Base-by-base conservation (phyloP, 1,284 basidiomycete genomes). In the Anthracocystis panici-leucophaei region DNA sequence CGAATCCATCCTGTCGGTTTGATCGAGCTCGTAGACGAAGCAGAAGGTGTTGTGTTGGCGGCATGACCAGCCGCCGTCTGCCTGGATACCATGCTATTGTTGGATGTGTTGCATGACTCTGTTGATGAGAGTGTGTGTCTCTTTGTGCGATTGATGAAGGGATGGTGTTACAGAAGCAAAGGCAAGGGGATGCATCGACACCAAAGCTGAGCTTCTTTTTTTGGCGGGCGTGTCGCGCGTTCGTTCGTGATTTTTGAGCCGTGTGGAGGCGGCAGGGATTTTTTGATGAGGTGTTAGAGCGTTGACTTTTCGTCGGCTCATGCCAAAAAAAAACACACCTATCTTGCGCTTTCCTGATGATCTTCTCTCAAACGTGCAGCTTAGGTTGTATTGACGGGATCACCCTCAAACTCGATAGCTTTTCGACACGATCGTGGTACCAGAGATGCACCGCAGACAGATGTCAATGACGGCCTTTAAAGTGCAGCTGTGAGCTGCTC, bases 1-100 rank as follows among this genome's bases (percentile, higher is more conserved):
- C 74, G 38, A 55, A 76, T 76, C 68, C 74, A 76, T 29, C 74
- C 74, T 8, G 68, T 76, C 1, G 68, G 64, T 40, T 63, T 66
- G 48, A 61, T 58, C 20, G 67, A 71, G 55, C 58, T 66, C 11
- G 55, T 57, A 25, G 54, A 46, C n/a, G 40, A 18, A 16, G 46
- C 20, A 25, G 57, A 50, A 9, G 56, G 50, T 2, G 60, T 62
- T 18, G 40, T 49, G 21, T 12, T 56, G 46, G 59, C 45, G 38
- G 49, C 38, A 20, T 57, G 62, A 10, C 55, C 41, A 10, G 50
- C 42, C 42, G 41, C 41, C 18, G 41, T n/a, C 23, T 61, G 58
- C 58, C 33, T 52, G 16, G 58, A 60, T 11, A 48, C 33, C 58
- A 52, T 60, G 58, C 49, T 60, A 50, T 38, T 16, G 29, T n/a